Percentiles rank a stretch among this genome's conserved stretches.
These are phyloP conservation scores for Aspergillus sp. DNA, from an alignment of 2,329 filamentous ascomycete species.

Conservation along the genomic window DNA sequence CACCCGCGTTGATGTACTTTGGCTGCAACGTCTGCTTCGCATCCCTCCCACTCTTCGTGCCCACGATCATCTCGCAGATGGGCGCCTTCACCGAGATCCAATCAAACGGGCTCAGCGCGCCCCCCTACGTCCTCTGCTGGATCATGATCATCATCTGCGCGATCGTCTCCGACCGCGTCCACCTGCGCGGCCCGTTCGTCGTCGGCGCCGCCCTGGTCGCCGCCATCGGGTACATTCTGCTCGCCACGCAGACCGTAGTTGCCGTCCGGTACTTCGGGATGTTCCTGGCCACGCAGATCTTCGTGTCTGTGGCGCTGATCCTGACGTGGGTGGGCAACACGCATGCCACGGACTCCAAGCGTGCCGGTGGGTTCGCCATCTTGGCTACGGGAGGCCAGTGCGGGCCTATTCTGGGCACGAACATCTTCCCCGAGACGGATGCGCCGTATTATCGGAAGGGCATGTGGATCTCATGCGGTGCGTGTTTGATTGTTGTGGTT, in stretches of 20 bases:
- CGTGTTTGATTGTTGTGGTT: slow-evolving; percentile 21
- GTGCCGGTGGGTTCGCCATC: slow-evolving; percentile 36
- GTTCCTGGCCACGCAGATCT: slow-evolving; percentile 41
- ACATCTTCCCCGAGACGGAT: slow-evolving; percentile 32
- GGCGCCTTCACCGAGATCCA: slow-evolving; percentile 32
- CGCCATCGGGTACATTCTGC: slow-evolving; percentile 41
- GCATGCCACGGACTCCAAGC: slow-evolving; percentile 36
- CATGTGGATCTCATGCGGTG: slow-evolving; percentile 34
- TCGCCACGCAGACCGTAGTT: slow-evolving; percentile 32
- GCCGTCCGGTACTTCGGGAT: slow-evolving; percentile 36
- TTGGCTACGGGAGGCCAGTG: slow-evolving; percentile 39
- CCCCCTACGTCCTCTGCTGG: slow-evolving; percentile 42
- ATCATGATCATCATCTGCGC: slow-evolving; percentile 35
- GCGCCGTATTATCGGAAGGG: slow-evolving; percentile 35
- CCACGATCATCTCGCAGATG: slow-evolving; percentile 34
- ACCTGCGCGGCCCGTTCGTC: slow-evolving; percentile 40
- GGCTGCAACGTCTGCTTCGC: slow-evolving; percentile 31
- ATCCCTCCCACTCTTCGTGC: slow-evolving; percentile 30
- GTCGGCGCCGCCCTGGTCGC: slow-evolving; percentile 33
- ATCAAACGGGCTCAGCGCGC: slow-evolving; percentile 38
- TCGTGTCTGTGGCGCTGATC: slow-evolving; percentile 33
- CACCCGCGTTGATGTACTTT: slow-evolving; percentile 21
- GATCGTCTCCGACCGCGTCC: slow-evolving; percentile 36
- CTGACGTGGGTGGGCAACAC: slow-evolving; percentile 39
- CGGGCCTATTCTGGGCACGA: slow-evolving; percentile 30